Percentiles rank a stretch among this genome's conserved stretches.
These are phyloP conservation scores for Mrakia gelida DNA, from an alignment of 768 basidiomycete genomes.

Conservation along the genomic window DNA sequence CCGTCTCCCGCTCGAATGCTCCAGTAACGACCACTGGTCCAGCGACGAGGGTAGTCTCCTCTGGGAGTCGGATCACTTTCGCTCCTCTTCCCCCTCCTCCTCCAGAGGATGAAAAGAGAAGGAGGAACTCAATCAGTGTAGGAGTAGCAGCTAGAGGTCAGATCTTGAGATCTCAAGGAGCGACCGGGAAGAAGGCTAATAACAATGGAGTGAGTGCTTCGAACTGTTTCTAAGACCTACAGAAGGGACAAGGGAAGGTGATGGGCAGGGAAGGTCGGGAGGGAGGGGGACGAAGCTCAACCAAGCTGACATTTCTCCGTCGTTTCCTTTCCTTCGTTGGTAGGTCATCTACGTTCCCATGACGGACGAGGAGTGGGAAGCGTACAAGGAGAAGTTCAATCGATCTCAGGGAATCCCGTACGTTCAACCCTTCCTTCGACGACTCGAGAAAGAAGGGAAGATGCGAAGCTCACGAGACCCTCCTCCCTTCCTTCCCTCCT, in stretches of 20 bases:
- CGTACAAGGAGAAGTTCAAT: constrained; percentile 7
- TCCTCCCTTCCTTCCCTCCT: neutral
- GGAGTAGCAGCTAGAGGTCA: constrained; percentile 6
- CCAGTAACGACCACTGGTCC: too few species aligned
- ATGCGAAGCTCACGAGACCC: neutral
- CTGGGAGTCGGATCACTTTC: neutral
- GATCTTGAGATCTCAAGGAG: neutral
- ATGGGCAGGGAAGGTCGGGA: neutral
- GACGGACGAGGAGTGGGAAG: constrained; percentile 27
- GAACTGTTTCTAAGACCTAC: too few species aligned
- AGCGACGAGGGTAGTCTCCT: too few species aligned
- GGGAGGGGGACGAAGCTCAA: neutral
- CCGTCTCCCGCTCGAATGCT: too few species aligned
- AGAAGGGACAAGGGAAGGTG: neutral
- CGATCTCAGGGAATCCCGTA: neutral
- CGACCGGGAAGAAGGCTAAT: neutral
- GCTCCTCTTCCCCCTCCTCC: neutral
- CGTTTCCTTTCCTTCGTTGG: neutral
- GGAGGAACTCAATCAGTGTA: neutral
- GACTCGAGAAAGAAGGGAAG: too few species aligned
- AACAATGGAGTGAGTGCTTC: neutral
- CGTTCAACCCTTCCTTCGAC: neutral
- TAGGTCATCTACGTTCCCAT: constrained; percentile 19
- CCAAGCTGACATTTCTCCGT: neutral
- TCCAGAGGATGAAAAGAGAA: neutral